Base-by-base conservation (phyloP, 2,329 filamentous ascomycete genomes). In the Nemania sp. region DNA sequence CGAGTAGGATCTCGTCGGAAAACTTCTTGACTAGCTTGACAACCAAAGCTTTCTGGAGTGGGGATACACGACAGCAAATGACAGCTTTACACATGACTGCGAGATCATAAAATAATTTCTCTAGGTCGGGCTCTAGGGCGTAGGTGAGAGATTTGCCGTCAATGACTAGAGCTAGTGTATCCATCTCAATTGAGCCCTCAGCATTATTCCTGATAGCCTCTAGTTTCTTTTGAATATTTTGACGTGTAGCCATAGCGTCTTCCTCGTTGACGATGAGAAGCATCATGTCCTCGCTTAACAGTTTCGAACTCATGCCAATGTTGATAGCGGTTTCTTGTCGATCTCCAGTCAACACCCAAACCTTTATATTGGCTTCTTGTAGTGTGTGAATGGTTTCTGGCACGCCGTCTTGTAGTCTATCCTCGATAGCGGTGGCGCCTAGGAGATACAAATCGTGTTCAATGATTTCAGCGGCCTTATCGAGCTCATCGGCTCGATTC, bases 291-390 rank as follows among this genome's bases (percentile, higher is more conserved):
- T 99, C 96, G 73, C 94, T 97, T 68, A 99, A 93, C 57, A 99
- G 87, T 82, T 98, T 98, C 83, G 96, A 99, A 79, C 94, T 98
- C 96, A 99, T 99, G 72, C 97, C 96, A 73, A 99, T 99, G 80
- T 99, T 99, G 87, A 99, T 99, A 64, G 96, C 96, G 29, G 96
- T 99, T 81, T 99, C 96, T 81, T 99, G 97, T 75, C 96, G 89
- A 84, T 99, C 96, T 75, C 96, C 96, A 45, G 96, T 99, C 80
- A 99, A 82, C 22, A 99, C 96, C 96, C 96, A 99, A 63, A 99
- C 91, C 82, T 99, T 99, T 85, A 99, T 98, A 61, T 94, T 95
- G 26, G 97, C 96, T 72, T 94, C 93, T 80, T 99, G 97, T 29
- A 99, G 85, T 0, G 96, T 99, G 79, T 98, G 94, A 66, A 99